Base-by-base conservation (phyloP, 106 monocot species). In the Acorus gramineus region DNA sequence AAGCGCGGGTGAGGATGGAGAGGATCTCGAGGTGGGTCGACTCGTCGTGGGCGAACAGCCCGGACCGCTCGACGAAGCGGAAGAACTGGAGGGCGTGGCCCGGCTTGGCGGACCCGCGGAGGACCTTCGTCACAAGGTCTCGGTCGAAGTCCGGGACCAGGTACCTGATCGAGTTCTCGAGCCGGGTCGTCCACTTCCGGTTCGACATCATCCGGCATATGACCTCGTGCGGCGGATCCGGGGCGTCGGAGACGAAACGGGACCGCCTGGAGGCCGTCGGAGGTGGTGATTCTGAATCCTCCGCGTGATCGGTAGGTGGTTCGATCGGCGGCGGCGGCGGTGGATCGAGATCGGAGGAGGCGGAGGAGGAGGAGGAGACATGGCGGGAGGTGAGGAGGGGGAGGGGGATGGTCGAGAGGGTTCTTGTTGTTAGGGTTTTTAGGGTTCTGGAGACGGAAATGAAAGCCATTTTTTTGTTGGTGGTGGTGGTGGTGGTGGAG, bases 131-230 rank as follows among this genome's bases (percentile, higher is more conserved):
- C 10, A 92, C 92, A 44, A 88, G 81, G 9, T 66, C 43, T n/a
- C 56, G 62, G 72, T 76, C 79, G 75, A 92, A 86, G 54, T 45
- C 10, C n/a, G 92, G 85, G 57, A 56, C 77, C 13, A 92, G 64
- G 42, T 42, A 57, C 2, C 92, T 83, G 74, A 98, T 98, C 7
- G 98, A 89, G 73, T 88, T 92, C 85, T 98, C 83, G 70, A 98
- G 91, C 55, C 92, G 91, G 55, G 92, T 92, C 42, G 98, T 98
- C 98, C 98, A 98, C 2, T 83, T 85, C 2, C 98, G 87, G 51
- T 59, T 71, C 6, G 75, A 49, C 81, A 98, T 89, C 83, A 98
- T 92, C 51, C 69, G 46, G 72, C 83, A 74, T 45, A 98, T 85
- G 5, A 79, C 73, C 56, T 81, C 76, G 60, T 81, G 75, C 44